Evolutionary conservation across 257 asterid genomes (phyloP), one percentile per base, ranked within the genome.

Genomic region (Galeopsis tetrahit): DNA sequence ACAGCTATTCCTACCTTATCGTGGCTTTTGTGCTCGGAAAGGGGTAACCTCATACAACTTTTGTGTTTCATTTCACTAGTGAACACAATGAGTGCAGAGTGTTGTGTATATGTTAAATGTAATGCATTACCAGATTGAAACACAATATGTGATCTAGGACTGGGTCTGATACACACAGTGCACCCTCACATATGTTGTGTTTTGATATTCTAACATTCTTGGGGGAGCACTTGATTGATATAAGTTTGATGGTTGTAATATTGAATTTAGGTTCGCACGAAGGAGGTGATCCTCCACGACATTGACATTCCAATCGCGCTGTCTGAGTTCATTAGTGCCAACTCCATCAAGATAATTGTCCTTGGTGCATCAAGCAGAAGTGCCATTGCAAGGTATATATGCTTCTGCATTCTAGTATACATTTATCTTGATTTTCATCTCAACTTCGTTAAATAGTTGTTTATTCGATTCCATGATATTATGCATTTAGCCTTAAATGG

Each of bases 21-120:
- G 96, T 40, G 93, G 91, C 42, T 76, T 86, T 68, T 92, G 96
- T 78, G 95, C 88, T 77, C 88, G 96, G 15, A 88, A 85, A 78
- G 96, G 96, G 92, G 96, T 88, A 86, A 73, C 4, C 14, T 35
- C 28, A 21, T 8, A 71, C 31, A 62, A 17, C 53, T 17, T 57
- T 15, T 71, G 39, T 35, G 46, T 60, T 60, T 60, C 44, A 34
- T 60, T 34, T 34, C 66, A 60, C 66, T 60, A 1, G 17, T 33
- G 21, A 32, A 13, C 42, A 11, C 40, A 10, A 34, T 66, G 61
- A 55, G 34, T 55, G 35, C 35, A 28, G 33, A 55, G 34, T 17
- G 2, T 6, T 55, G 5, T 55, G 6, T 55, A 34, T 7, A 55
- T 17, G 2, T 55, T 28, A 55, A 13, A 17, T 10, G 6, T 6